A percentile compares a stretch with the other conserved stretches of the same genome.
These are phyloP conservation scores for Lentinula novae-zelandiae DNA, from an alignment of 1,284 basidiomycete genomes.

Conservation along the genomic window DNA sequence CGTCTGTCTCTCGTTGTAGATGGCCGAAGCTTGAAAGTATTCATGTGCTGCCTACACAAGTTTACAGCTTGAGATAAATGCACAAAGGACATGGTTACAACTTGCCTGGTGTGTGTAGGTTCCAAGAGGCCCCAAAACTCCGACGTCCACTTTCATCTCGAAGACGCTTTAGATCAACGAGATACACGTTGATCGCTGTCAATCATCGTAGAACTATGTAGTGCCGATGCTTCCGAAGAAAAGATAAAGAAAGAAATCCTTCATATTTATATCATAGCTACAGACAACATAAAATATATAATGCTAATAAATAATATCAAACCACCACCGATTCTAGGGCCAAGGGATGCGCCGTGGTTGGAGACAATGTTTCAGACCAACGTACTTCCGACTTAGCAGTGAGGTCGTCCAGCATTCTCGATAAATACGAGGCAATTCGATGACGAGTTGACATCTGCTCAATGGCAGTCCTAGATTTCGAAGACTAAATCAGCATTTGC, in stretches of 20 bases:
- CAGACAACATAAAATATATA: conserved; percentile 5
- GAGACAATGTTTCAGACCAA: neutral
- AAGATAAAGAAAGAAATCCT: neutral
- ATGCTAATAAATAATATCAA: neutral
- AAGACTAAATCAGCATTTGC: neutral
- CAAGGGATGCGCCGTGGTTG: neutral
- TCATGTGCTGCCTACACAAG: conserved; percentile 53
- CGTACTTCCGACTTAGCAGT: neutral
- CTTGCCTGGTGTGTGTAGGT: conserved; percentile 76
- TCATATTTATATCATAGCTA: neutral
- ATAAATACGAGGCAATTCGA: conserved; percentile 62
- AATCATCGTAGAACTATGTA: neutral
- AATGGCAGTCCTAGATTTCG: conserved; percentile 46
- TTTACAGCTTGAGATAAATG: neutral
- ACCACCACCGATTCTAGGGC: neutral
- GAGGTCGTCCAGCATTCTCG: conserved; percentile 52
- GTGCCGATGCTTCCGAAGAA: neutral
- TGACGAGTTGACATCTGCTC: conserved; percentile 59
- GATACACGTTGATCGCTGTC: neutral
- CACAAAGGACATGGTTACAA: neutral
- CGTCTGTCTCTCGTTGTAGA: conserved; percentile 48
- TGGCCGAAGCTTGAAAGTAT: conserved; percentile 46
- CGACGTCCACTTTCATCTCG: conserved; percentile 26
- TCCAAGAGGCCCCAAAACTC: conserved; percentile 67
- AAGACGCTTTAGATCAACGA: neutral